Evolutionary conservation across 805 yeast genomes (phyloP).

Genomic region (Lipomyces anomalus): DNA sequence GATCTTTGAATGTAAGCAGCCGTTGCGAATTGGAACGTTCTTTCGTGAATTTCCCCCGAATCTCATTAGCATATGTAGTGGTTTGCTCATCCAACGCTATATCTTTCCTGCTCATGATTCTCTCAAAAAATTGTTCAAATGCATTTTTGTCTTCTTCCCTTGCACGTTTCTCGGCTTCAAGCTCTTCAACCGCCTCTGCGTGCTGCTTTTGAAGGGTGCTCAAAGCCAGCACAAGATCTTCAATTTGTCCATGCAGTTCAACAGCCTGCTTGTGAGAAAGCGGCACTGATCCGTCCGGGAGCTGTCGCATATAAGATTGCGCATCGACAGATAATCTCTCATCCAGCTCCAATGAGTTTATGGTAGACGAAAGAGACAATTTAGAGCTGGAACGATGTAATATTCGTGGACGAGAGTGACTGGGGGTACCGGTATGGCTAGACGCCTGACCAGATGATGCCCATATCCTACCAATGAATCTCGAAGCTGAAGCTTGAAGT

Average conservation of each 20-base stretch:
- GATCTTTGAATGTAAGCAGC: conserved; percentile 14
- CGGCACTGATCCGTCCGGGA: too few species aligned
- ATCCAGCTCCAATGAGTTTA: conserved; percentile 5
- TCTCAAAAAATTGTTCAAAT: conserved; percentile 6
- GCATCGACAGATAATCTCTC: too few species aligned
- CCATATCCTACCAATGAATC: conserved; percentile 23
- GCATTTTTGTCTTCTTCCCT: conserved; percentile 17
- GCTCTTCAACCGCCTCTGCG: conserved; percentile 17
- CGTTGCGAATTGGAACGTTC: conserved; percentile 6
- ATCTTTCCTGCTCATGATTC: neutral
- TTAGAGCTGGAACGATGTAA: conserved; percentile 7
- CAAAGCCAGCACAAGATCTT: conserved; percentile 21
- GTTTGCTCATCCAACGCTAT: too few species aligned
- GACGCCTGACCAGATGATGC: conserved; percentile 1
- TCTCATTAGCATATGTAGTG: too few species aligned
- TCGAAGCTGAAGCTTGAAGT: conserved; percentile 16
- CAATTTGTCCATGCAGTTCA: conserved; percentile 22
- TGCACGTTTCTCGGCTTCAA: conserved; percentile 21
- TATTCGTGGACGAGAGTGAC: neutral
- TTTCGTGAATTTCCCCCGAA: conserved; percentile 4
- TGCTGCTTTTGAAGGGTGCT: conserved; percentile 21
- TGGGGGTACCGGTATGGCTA: conserved; percentile 3
- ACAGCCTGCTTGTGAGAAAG: conserved; percentile 1
- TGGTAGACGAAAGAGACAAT: conserved; percentile 9
- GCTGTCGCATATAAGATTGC: too few species aligned